These are phyloP conservation scores for Aspergillus cristatus DNA, from an alignment of 495 filamentous ascomycete genomes.

Conservation along the genomic window DNA sequence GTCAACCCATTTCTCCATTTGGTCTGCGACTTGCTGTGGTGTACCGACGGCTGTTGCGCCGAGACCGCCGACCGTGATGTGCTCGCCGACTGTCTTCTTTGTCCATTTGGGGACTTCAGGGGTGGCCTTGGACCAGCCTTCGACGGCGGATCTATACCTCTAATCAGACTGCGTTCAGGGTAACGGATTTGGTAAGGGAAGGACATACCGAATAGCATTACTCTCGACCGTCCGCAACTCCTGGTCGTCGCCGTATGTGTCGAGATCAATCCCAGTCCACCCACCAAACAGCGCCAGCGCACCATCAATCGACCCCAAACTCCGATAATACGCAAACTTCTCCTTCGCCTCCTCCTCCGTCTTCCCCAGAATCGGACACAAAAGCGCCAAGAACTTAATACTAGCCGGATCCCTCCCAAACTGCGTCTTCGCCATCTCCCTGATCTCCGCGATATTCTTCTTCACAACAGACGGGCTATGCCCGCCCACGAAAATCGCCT, in stretches of 20 bases:
- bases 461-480: constrained; percentile 38
- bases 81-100: constrained; percentile 50
- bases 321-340: constrained; percentile 42
- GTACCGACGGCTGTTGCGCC: constrained; percentile 48
- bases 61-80: constrained; percentile 52
- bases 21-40: constrained; percentile 47
- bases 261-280: constrained; percentile 49
- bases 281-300: constrained; percentile 49
- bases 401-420: constrained; percentile 39
- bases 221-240: constrained; percentile 51
- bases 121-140: constrained; percentile 38
- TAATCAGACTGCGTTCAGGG: constrained; percentile 1
- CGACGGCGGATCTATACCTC: constrained; percentile 32
- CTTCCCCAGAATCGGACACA: constrained; percentile 42
- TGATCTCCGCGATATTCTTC: constrained; percentile 42
- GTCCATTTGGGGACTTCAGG: constrained; percentile 51
- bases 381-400: constrained; percentile 45
- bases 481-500: constrained; percentile 44
- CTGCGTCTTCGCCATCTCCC: constrained; percentile 32
- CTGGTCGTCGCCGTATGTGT: constrained; percentile 44
- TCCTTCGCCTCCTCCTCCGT: constrained; percentile 46
- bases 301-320: constrained; percentile 43
- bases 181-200: not conserved
- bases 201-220: constrained; percentile 48
- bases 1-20: constrained; percentile 50